Conservation (phyloP, 2,329 filamentous ascomycete genomes). For the Pyrenophora tritici-repentis region DNA sequence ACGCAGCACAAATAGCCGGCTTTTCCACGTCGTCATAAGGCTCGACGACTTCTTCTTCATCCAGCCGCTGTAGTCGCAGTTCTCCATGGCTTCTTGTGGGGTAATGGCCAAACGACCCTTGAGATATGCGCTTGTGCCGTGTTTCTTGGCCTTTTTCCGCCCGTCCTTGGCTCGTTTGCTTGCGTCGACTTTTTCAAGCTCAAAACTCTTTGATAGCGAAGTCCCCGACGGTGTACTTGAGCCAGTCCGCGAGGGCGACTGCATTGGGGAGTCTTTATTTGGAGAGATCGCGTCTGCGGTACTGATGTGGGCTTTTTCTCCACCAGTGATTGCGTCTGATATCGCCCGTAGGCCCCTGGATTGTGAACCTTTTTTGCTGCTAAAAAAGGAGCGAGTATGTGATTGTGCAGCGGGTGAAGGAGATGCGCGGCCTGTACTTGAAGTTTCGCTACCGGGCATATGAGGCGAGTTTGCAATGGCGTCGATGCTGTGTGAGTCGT, state of each 20-base stretch:
- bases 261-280: conserved; percentile 57
- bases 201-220: conserved; percentile 69
- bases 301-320: conserved; percentile 56
- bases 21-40: conserved; percentile 97
- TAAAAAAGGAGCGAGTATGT: conserved; percentile 46
- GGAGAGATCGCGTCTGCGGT: conserved; percentile 51
- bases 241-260: conserved; percentile 74
- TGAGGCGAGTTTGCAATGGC: conserved; percentile 49
- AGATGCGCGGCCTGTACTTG: conserved; percentile 54
- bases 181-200: conserved; percentile 72
- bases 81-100: conserved; percentile 80
- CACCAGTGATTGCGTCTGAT: conserved; percentile 70
- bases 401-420: conserved; percentile 46
- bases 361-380: conserved; percentile 46
- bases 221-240: conserved; percentile 69
- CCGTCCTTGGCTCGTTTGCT: conserved; percentile 43
- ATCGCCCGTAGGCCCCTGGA: conserved; percentile 78
- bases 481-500: conserved; percentile 54
- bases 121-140: conserved; percentile 92
- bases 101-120: conserved; percentile 80
- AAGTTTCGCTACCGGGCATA: conserved; percentile 54
- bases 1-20: conserved; percentile 90
- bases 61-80: conserved; percentile 94
- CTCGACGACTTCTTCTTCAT: conserved; percentile 99
- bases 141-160: conserved; percentile 71